Conservation (phyloP, 371 early-diverging fungal genomes). For the Mortierella sp. region DNA sequence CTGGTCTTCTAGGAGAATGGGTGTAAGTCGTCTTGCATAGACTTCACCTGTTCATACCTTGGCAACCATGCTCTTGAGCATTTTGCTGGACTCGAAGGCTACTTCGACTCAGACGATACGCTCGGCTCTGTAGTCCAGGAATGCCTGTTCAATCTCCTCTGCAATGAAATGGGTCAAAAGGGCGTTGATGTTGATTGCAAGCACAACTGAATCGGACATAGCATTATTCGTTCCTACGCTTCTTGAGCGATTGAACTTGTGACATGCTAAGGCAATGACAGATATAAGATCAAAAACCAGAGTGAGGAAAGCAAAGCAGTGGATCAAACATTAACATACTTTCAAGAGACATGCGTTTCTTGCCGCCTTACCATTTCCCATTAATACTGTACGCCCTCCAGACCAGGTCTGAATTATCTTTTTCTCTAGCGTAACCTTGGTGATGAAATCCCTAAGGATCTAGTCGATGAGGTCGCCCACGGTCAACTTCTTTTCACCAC, state of each 20-base stretch:
- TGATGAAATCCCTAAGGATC: conserved; percentile 23
- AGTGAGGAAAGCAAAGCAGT: neutral
- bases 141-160: conserved; percentile 1
- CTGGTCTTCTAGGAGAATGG: too few relatives aligned
- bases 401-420: conserved; percentile 41
- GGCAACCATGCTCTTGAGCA: neutral
- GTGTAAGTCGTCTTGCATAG: too few relatives aligned
- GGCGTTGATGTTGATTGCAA: conserved; percentile 17
- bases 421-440: conserved; percentile 34
- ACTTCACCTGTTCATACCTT: too few relatives aligned
- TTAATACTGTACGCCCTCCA: conserved; percentile 21
- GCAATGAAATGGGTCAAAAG: conserved; percentile 2
- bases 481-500: neutral
- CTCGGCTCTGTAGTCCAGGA: conserved; percentile 8
- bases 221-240: conserved; percentile 23
- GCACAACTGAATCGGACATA: conserved; percentile 18
- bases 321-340: neutral
- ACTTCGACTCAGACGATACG: neutral
- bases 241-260: conserved; percentile 20
- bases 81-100: conserved; percentile 9
- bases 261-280: conserved; percentile 8
- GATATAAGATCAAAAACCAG: neutral
- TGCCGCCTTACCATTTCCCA: conserved; percentile 24
- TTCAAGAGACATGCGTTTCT: neutral
- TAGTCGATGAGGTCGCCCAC: conserved; percentile 24